Base-by-base conservation (phyloP, 225 moss, liverwort and hornwort species). In the Neckera pumila region DNA sequence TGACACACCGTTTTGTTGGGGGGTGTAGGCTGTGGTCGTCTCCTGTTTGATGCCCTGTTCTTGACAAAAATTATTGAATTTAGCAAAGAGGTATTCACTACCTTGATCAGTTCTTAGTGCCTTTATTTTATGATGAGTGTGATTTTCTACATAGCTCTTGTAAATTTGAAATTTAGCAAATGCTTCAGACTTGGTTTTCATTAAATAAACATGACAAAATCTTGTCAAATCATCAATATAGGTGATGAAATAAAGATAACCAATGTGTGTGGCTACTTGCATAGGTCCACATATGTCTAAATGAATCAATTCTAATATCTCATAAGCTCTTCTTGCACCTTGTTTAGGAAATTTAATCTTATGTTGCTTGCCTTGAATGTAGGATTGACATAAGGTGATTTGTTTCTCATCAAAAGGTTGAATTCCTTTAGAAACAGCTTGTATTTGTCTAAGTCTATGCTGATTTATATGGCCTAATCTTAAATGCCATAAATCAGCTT, bases 71-170 rank as follows among this genome's bases (percentile, higher is more conserved):
- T 2, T 65, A 10, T 65, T 65, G 5, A 65, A 65, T 65, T 34
- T 5, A 18, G 1, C 3, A 34, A 0, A 34, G 0, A 10, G 0
- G 5, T 65, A 34, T 0, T 18, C 65, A 65, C 65, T 18, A 34
- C 34, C 34, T 65, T 34, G 5, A 5, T 65, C 18, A 34, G 5
- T 34, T 18, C 18, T 65, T 5, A 65, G 1, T 18, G 8, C 34
- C 18, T 65, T 65, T 65, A 34, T 19, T 34, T 65, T 65, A 18
- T 34, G 34, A 34, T 34, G 65, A 0, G 3, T 65, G 4, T 63
- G 7, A 1, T 31, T 34, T 16, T 65, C 18, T 1, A 65, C 5
- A 34, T 19, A 65, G 5, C 1, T 65, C 14, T 70, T 23, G 4
- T 40, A 70, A 1, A 70, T 0, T 2, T 40, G 2, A 40, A 70